Conservation (phyloP, 1,284 basidiomycete genomes). For the Ceratobasidium sp. region DNA sequence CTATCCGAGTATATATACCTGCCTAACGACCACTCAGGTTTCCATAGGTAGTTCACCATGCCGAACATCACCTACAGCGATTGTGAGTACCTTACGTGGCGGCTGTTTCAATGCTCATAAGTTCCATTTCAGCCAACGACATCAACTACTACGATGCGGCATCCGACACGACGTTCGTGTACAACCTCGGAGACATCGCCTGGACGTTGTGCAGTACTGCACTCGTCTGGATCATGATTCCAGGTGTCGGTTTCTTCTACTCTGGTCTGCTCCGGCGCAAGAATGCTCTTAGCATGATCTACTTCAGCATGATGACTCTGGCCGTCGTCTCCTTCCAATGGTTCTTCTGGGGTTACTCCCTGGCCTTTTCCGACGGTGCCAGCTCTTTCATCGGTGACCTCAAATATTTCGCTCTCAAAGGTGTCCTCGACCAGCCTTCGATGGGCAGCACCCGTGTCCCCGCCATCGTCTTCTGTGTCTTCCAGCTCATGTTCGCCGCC, state of each 20-base stretch:
- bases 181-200: constrained; percentile 67
- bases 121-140: constrained; percentile 35
- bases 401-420: constrained; percentile 85
- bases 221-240: constrained; percentile 69
- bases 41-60: constrained; percentile 11
- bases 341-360: constrained; percentile 58
- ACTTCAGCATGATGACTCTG: constrained; percentile 63
- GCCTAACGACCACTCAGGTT: no score
- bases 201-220: constrained; percentile 59
- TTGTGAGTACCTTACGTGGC: constrained; percentile 8
- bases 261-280: constrained; percentile 67
- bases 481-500: constrained; percentile 90
- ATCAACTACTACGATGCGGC: constrained; percentile 27
- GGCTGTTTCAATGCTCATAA: background rate
- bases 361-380: constrained; percentile 58
- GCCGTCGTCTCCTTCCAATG: constrained; percentile 62
- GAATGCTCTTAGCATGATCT: constrained; percentile 70
- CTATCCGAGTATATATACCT: background rate
- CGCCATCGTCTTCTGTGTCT: constrained; percentile 87
- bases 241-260: constrained; percentile 67
- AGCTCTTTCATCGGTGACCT: constrained; percentile 49
- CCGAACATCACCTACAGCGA: constrained; percentile 42
- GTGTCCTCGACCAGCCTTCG: constrained; percentile 83
- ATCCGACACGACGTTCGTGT: constrained; percentile 52
- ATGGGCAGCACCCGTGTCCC: constrained; percentile 81